Conservation (phyloP, 2,329 filamentous ascomycete genomes). For the Lachnellula hyalina region DNA sequence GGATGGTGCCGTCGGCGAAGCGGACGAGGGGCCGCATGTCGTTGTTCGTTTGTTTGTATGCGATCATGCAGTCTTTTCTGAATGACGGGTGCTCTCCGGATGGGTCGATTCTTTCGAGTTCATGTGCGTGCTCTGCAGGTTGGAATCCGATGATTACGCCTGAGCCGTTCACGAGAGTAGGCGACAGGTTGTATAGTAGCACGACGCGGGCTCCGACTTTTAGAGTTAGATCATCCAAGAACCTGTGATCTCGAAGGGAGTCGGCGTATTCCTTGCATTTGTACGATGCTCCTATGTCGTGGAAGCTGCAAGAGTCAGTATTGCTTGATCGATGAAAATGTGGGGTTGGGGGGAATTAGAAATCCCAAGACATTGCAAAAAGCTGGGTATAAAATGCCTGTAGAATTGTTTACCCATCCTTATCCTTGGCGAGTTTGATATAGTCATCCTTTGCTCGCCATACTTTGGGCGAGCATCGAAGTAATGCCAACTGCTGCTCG, state of each 20-base stretch:
- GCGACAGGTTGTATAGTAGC: constrained; percentile 19
- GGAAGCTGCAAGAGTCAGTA: neutral
- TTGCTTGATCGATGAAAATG: too few species aligned
- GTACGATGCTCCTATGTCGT: neutral
- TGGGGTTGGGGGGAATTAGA: too few species aligned
- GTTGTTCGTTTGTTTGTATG: neutral
- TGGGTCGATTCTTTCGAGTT: neutral
- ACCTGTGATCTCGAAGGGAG: constrained; percentile 17
- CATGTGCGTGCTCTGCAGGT: neutral
- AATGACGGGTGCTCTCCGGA: neutral
- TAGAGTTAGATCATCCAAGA: constrained; percentile 12
- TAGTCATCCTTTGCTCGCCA: constrained; percentile 19
- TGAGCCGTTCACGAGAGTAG: constrained; percentile 27
- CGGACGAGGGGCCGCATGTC: constrained; percentile 14
- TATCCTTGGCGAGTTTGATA: neutral
- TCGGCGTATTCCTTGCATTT: constrained; percentile 10
- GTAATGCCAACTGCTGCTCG: constrained; percentile 7
- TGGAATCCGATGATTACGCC: constrained; percentile 23
- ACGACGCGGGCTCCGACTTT: constrained; percentile 28
- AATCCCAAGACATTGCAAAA: too few species aligned
- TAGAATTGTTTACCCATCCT: neutral
- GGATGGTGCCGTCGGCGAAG: constrained; percentile 15
- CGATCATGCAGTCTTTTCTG: neutral
- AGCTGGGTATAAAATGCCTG: too few species aligned
- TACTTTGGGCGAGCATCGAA: constrained; percentile 1